Evolutionary conservation across 352 stramenopile species (phyloP), one percentile per base, ranked within the genome.

Genomic region (Globisporangium cystogenes): DNA sequence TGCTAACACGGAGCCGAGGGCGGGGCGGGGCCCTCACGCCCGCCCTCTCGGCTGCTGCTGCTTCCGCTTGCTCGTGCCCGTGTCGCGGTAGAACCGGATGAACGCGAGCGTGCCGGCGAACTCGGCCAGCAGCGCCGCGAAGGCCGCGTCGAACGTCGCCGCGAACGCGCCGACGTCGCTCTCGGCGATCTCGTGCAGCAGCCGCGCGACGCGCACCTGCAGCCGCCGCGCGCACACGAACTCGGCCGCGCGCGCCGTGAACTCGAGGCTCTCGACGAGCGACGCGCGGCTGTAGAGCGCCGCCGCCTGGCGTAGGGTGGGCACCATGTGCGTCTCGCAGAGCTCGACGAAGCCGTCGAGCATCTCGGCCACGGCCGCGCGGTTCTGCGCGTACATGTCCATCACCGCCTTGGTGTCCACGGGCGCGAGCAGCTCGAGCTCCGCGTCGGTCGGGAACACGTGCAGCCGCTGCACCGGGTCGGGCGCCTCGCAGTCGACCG

Each of bases 191-290:
- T 65, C 72, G 37, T 85, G 70, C 24, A 91, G 51, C 20, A 91
- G 53, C 50, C 73, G 64, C 23, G 77, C 77, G 2, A 83, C 74
- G 20, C 70, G 72, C 36, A 91, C 71, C 57, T 91, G 81, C 5
- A 91, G 67, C 11, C 81, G 68, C 1, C 69, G 54, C 35, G 77
- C 81, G 29, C 77, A 82, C 0, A 91, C 81, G 59, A 91, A 91
- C 48, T 91, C 81, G 16, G 81, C 67, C 0, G 77, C 74, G 12
- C 76, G 62, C 33, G 81, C 81, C 1, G 70, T 56, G 52, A 91
- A 91, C 37, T 91, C 77, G 11, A 88, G 51, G 8, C 80, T 69
- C 49, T 87, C 81, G 35, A 91, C 66, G 26, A 88, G 59, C 21
- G 67, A 61, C 0, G 64, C 67, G 37, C 78, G 73, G 50, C 81